Evolutionary conservation across 192 early-diverging fungal genomes (phyloP).

Genomic region (Spinellus fusiger): DNA sequence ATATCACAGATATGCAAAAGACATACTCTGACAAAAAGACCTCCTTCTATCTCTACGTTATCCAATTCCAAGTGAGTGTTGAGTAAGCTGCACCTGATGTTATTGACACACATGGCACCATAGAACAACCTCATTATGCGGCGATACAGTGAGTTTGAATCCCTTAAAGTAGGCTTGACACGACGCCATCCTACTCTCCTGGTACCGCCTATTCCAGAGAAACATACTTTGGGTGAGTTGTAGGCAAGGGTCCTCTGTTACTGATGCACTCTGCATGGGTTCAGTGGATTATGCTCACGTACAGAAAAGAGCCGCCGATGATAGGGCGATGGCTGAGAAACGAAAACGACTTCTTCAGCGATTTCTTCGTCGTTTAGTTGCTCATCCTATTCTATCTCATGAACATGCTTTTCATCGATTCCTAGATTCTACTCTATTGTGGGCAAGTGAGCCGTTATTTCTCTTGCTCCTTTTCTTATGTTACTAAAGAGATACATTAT

Average conservation of each 20-base stretch:
- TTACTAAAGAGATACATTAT: too few relatives aligned
- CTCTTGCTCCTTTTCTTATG: too few relatives aligned
- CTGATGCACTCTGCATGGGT: background rate
- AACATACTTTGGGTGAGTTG: slow-evolving; percentile 77
- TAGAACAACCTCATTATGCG: slow-evolving; percentile 16
- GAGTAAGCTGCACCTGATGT: background rate
- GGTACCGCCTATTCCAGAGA: slow-evolving; percentile 93
- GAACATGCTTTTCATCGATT: slow-evolving; percentile 90
- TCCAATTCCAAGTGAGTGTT: background rate
- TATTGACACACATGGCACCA: background rate
- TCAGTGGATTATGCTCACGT: slow-evolving; percentile 58
- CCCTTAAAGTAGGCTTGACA: slow-evolving; percentile 67
- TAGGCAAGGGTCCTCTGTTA: background rate
- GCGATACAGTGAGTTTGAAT: slow-evolving; percentile 95
- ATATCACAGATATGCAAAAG: background rate
- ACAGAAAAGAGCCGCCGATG: slow-evolving; percentile 66
- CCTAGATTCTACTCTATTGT: slow-evolving; percentile 68
- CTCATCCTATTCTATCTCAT: slow-evolving; percentile 75
- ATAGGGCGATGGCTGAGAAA: slow-evolving; percentile 78
- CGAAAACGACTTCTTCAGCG: slow-evolving; percentile 89
- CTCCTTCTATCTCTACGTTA: background rate
- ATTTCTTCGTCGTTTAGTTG: slow-evolving; percentile 83
- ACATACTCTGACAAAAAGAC: background rate
- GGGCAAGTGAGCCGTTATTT: slow-evolving; percentile 35
- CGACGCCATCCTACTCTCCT: slow-evolving; percentile 78